A percentile compares a stretch with the other conserved stretches of the same genome.
phyloP scores from a whole-genome alignment of 1,139 yeast genomes.

The Sugiyamaella sp. region DNA sequence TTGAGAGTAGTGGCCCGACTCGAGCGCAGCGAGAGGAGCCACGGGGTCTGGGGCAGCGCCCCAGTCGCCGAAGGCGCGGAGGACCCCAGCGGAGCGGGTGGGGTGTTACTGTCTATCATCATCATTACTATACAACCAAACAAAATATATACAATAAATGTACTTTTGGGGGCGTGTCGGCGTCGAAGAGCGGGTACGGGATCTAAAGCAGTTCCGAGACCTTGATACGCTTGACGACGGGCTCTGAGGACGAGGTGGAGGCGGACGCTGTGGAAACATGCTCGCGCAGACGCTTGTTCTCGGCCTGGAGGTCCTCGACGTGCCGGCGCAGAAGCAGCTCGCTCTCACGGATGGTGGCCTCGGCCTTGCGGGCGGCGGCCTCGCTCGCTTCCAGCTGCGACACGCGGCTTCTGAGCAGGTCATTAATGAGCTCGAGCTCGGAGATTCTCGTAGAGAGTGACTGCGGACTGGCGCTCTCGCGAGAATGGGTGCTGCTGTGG shows the following conservation, averaged over 20 bases:
- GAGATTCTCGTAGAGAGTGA: slow-evolving; percentile 43
- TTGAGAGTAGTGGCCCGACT: no score
- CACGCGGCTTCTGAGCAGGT: slow-evolving; percentile 76
- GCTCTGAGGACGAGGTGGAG: no score
- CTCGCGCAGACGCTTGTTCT: slow-evolving; percentile 20
- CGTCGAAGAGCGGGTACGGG: no score
- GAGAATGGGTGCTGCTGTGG: not conserved
- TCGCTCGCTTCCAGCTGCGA: slow-evolving; percentile 78
- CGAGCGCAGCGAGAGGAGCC: not conserved
- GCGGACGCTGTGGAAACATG: no score
- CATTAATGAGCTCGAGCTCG: slow-evolving; percentile 87
- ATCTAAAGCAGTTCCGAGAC: slow-evolving; percentile 32
- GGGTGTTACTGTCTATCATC: slow-evolving; percentile 2
- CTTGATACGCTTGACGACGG: slow-evolving; percentile 30
- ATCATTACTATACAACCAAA: slow-evolving; percentile 9
- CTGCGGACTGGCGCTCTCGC: slow-evolving; percentile 17
- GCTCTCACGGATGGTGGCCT: slow-evolving; percentile 34
- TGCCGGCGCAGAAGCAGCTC: slow-evolving; percentile 33
- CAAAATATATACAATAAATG: slow-evolving; percentile 6
- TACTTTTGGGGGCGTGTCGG: not conserved
- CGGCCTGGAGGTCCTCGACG: slow-evolving; percentile 30
- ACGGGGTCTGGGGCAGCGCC: not conserved
- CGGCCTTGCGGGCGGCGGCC: slow-evolving; percentile 39
- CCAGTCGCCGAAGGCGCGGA: slow-evolving; percentile 2
- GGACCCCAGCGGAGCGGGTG: not conserved